Conservation (phyloP, 345 rosid species). For the Salix brachista region DNA sequence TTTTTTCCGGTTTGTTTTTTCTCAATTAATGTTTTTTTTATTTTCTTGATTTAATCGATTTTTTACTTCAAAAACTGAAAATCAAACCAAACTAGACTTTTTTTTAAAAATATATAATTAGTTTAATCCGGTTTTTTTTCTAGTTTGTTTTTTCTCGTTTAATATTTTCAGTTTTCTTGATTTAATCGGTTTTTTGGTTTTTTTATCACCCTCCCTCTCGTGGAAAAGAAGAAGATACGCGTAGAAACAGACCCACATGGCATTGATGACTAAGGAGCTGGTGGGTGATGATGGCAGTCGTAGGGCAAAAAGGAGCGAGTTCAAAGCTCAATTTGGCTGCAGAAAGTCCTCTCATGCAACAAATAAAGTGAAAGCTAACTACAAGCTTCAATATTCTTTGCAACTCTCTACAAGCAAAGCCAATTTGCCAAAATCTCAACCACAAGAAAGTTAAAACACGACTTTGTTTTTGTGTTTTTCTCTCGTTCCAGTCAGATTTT, state of each 20-base stretch:
- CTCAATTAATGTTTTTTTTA: no score
- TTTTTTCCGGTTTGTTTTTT: no score
- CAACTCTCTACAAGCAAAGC: conserved; percentile 51
- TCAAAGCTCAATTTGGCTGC: conserved; percentile 27
- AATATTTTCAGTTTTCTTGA: no score
- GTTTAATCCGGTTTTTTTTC: no score
- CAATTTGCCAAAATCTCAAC: conserved; percentile 22
- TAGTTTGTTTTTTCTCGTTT: no score
- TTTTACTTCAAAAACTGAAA: no score
- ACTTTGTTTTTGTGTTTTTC: conserved; percentile 18
- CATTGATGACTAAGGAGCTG: conserved; percentile 5
- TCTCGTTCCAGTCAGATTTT: conserved; percentile 26
- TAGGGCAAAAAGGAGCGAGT: not conserved
- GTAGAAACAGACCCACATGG: not conserved
- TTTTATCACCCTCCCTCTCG: no score
- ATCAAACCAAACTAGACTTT: no score
- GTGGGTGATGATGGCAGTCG: conserved; percentile 27
- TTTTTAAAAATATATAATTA: no score
- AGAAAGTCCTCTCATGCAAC: conserved; percentile 24
- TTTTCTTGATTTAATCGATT: no score
- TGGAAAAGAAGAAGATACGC: not conserved
- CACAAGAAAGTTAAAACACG: conserved; percentile 23
- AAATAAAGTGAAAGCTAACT: conserved; percentile 30
- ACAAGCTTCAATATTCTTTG: conserved; percentile 40
- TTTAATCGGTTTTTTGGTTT: no score